Evolutionary conservation across 441 rosid species (phyloP), one percentile per base, ranked within the genome.

Genomic region (Cnidoscolus chayamansa): DNA sequence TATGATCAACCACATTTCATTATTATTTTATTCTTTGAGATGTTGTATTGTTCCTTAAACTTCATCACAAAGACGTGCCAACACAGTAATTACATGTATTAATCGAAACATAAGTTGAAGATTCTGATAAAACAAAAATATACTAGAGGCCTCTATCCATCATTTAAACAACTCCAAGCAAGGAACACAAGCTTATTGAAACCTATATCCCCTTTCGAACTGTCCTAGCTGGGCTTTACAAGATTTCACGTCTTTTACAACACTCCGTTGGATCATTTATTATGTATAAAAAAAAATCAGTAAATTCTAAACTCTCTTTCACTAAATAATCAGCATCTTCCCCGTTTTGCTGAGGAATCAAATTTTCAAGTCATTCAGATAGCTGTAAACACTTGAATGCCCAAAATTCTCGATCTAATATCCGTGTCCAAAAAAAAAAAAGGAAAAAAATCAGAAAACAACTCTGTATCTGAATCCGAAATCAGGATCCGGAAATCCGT

Each of bases 401-500:
- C 8, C 4, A 35, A 59, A 30, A 57, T 0, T 19, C n/a, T 59
- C 16, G 31, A 43, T 57, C 43, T 9, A 57, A 19, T 9, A 57
- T 55, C 58, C 58, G 25, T 43, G 15, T 25, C 65, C 10, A 20
- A 17, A 62, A 47, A 62, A 6, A 50, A 19, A 35, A 48, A 10
- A 51, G 48, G 31, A 37, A n/a, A 20, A 48, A 49, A 32, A 5
- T 55, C 15, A 9, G 0, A 49, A 59, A 62, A 72, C 16, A 57
- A 56, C 20, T 57, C 54, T 45, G 10, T 3, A 69, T 69, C 63
- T 19, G 35, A 56, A 68, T 6, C 63, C 1, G 8, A 9, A 55
- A 35, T 55, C 63, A 72, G 53, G 62, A 72, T 72, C 68, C 59
- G 45, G 40, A 62, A 63, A 62, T 19, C 60, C 35, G 7, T 60